Evolutionary conservation across 2,329 filamentous ascomycete genomes (phyloP).

Genomic region (Chrysoporthe puriensis): DNA sequence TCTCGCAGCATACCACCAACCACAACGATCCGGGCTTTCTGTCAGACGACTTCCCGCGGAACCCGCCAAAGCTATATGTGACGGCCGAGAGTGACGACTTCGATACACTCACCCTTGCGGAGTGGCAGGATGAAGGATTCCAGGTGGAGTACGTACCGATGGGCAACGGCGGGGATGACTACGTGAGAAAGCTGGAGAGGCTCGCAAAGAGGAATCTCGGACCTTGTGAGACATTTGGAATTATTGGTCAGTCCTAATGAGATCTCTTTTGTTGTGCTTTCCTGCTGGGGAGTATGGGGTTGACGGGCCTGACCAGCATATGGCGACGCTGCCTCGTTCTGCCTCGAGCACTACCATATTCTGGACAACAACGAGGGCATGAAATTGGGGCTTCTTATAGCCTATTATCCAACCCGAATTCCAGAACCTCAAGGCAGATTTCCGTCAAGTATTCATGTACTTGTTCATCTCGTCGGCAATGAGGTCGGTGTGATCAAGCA

Average conservation of each 20-base stretch:
- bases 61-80: slow-evolving; percentile 45
- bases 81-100: slow-evolving; percentile 49
- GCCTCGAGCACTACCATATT: slow-evolving; percentile 50
- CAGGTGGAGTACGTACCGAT: slow-evolving; percentile 47
- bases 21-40: slow-evolving; percentile 48
- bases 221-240: slow-evolving; percentile 49
- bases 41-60: slow-evolving; percentile 44
- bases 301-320: slow-evolving; percentile 39
- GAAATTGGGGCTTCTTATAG: slow-evolving; percentile 47
- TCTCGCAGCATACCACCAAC: slow-evolving; percentile 36
- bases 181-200: slow-evolving; percentile 39
- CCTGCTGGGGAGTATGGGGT: not conserved
- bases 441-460: slow-evolving; percentile 42
- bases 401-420: slow-evolving; percentile 50
- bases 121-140: slow-evolving; percentile 50
- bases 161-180: slow-evolving; percentile 41
- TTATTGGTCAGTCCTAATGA: slow-evolving; percentile 41
- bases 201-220: slow-evolving; percentile 40
- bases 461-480: slow-evolving; percentile 47
- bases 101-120: slow-evolving; percentile 41
- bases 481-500: slow-evolving; percentile 47
- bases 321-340: slow-evolving; percentile 47
- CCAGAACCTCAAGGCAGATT: slow-evolving; percentile 48
- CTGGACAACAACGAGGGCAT: slow-evolving; percentile 49
- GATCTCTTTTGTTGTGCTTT: not conserved